Base-by-base conservation (phyloP, 1,139 yeast genomes). In the Candida sojae region DNA sequence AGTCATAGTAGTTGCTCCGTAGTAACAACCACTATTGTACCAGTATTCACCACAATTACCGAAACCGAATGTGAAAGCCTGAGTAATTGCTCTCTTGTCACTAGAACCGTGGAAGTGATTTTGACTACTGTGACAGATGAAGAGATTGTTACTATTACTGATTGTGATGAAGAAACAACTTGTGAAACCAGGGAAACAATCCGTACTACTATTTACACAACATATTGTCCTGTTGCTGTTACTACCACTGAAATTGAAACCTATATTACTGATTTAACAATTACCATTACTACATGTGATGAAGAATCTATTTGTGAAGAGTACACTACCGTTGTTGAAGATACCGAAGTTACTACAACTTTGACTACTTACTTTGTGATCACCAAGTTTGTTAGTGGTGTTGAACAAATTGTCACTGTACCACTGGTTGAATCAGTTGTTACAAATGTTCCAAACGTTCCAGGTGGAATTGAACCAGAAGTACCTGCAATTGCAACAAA, bases 141-240 rank as follows among this genome's bases (percentile, higher is more conserved):
- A 28, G 39, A 36, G 9, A 46, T 52, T 6, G 26, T 45, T 25
- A 50, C 53, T 6, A 31, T 52, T 34, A 53, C 56, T 26, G 42
- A 43, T 13, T 53, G 55, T 45, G 49, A 46, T 9, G 53, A 46
- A 21, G 41, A 43, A 6, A 39, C 34, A 31, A 36, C 25, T 11
- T 51, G 56, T 46, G 31, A 29, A 12, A 46, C 44, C n/a, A 11
- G 12, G 10, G 39, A 46, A 23, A 48, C 45, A 4, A 31, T 46
- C 12, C 34, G 23, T 30, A 46, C 36, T 9, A 51, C 56, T 12
- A 32, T 45, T 13, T 47, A 51, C 35, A 43, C 47, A 32, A 53
- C 56, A n/a, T 49, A 51, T 36, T 53, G 56, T 43, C 56, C 54
- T 26, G 44, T 38, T 25, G 29, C 49, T 39, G 50, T 21, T 13